Evolutionary conservation across 1,139 yeast genomes (phyloP).

Genomic region (Lodderomyces oxycetoniae): DNA sequence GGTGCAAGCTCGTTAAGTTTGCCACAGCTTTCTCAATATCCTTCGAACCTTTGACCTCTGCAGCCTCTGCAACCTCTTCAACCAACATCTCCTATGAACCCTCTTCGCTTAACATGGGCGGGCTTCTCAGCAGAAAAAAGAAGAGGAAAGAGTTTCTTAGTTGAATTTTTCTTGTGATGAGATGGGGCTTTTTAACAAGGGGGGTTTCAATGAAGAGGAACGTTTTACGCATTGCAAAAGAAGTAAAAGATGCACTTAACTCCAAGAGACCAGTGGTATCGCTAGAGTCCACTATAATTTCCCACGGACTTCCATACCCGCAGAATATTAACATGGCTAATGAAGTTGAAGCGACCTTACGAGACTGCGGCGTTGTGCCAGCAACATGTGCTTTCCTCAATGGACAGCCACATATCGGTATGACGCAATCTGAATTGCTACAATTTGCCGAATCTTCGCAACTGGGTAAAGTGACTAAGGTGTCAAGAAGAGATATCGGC

Average conservation of each 20-base stretch:
- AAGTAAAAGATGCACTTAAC: constrained; percentile 55
- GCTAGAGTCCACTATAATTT: constrained; percentile 79
- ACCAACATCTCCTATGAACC: constrained; percentile 2
- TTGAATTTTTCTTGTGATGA: no score
- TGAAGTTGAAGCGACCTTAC: constrained; percentile 57
- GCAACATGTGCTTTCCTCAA: constrained; percentile 79
- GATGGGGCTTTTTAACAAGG: no score
- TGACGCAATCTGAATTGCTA: constrained; percentile 43
- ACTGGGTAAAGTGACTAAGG: constrained; percentile 43
- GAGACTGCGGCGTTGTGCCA: constrained; percentile 68
- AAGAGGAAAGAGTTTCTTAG: neutral
- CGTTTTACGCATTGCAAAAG: constrained; percentile 39
- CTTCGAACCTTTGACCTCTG: neutral
- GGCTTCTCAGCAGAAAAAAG: neutral
- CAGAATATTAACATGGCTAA: constrained; percentile 68
- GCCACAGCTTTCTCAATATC: neutral
- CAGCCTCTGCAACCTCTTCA: constrained; percentile 4
- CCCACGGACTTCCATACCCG: constrained; percentile 88
- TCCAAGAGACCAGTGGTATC: constrained; percentile 65
- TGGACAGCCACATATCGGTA: constrained; percentile 72
- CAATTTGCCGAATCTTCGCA: constrained; percentile 40
- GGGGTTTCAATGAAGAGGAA: no score
- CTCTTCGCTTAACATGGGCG: neutral
- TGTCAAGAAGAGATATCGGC: constrained; percentile 80
- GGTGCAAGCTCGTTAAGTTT: neutral